Conservation (phyloP, 2,329 filamentous ascomycete genomes). For the Tolypocladium nubicola region DNA sequence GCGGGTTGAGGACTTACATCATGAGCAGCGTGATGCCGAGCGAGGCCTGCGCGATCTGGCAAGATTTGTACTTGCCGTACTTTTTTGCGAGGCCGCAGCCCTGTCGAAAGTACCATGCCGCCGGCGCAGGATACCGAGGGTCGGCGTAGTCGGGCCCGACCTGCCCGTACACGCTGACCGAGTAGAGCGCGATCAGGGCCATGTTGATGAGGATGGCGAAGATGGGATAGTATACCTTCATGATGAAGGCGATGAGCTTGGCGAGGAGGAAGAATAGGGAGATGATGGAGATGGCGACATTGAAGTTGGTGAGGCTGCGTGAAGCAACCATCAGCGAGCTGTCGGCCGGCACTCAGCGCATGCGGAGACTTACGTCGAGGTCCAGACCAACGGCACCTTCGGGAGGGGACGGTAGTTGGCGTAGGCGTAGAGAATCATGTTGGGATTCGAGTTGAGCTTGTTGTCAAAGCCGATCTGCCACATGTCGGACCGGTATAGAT, state of each 20-base stretch:
- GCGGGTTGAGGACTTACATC: conserved; percentile 43
- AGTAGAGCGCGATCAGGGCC: conserved; percentile 50
- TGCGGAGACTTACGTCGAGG: conserved; percentile 47
- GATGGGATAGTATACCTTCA: conserved; percentile 61
- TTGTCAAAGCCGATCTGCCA: conserved; percentile 64
- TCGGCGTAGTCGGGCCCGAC: conserved; percentile 65
- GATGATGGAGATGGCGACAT: conserved; percentile 65
- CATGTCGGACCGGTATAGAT: conserved; percentile 59
- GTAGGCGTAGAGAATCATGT: conserved; percentile 58
- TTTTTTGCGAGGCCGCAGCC: conserved; percentile 52
- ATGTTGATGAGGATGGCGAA: conserved; percentile 49
- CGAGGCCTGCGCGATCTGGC: conserved; percentile 55
- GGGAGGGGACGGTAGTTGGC: conserved; percentile 58
- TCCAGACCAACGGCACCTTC: conserved; percentile 61
- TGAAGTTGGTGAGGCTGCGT: conserved; percentile 59
- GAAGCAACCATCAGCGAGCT: neutral
- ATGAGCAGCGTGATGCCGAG: conserved; percentile 56
- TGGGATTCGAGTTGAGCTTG: conserved; percentile 65
- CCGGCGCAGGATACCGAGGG: conserved; percentile 45
- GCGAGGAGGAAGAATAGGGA: conserved; percentile 65
- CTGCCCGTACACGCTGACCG: conserved; percentile 58
- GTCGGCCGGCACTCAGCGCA: neutral
- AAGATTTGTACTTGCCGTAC: conserved; percentile 45
- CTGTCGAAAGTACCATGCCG: conserved; percentile 67
- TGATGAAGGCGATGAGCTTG: conserved; percentile 59